Percentiles rank a stretch among this genome's conserved stretches.
phyloP scores from a whole-genome alignment of 78 protist genomes.

The Protostelium mycophagum region DNA sequence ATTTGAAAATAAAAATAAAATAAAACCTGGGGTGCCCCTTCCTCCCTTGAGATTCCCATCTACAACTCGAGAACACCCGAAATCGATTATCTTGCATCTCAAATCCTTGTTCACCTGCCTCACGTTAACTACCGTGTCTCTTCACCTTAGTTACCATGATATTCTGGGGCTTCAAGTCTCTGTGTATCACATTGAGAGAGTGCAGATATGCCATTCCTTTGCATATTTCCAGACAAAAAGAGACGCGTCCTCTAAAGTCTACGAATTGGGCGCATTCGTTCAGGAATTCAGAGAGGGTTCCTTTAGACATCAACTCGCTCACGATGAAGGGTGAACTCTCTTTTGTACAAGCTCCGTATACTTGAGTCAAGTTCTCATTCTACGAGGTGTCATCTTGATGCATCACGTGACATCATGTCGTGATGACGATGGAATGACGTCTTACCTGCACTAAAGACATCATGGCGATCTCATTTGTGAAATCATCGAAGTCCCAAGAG shows the following conservation, averaged over 20 bases:
- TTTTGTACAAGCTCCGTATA: neutral
- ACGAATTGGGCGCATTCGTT: neutral
- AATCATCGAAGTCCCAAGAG: neutral
- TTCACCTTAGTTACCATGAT: neutral
- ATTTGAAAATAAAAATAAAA: too few species aligned
- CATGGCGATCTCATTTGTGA: neutral
- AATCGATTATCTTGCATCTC: slow-evolving; percentile 48
- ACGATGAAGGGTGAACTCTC: neutral
- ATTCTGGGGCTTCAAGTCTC: slow-evolving; percentile 51
- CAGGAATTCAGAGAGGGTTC: neutral
- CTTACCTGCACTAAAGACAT: neutral
- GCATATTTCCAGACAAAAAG: slow-evolving; percentile 18
- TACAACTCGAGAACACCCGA: slow-evolving; percentile 33
- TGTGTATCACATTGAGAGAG: slow-evolving; percentile 41
- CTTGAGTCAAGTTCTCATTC: neutral
- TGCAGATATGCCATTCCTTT: slow-evolving; percentile 51
- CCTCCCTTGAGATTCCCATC: slow-evolving; percentile 2
- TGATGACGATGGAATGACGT: neutral
- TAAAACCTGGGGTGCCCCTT: neutral
- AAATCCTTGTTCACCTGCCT: slow-evolving; percentile 26
- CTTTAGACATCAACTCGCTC: neutral
- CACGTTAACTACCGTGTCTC: neutral
- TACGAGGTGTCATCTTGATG: neutral
- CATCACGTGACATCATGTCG: neutral
- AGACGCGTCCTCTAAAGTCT: neutral